Evolutionary conservation across 768 basidiomycete species (phyloP), one percentile per base, ranked within the genome.

Genomic region (Dendrothele bispora): DNA sequence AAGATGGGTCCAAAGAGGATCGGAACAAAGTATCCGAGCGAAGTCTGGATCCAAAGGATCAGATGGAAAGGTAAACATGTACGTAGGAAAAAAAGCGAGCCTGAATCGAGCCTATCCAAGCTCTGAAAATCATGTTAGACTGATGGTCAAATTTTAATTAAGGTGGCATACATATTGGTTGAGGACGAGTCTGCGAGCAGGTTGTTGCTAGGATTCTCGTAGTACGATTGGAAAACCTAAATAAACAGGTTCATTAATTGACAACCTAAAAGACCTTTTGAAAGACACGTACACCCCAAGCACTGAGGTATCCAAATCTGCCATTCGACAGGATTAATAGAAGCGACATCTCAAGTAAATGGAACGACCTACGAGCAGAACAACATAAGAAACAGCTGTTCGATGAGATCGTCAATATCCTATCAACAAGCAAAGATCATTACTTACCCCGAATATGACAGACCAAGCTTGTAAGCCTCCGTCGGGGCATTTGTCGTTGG

Each of bases 101-200:
- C 64, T 81, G 79, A n/a, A 73, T 53, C 4, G 80, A 82, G 12
- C 80, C 79, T 10, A 82, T 82, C 80, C 79, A 82, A 36, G 79
- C 75, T 18, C 79, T 35, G 24, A 7, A 18, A n/a, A 30, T 11
- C 8, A 43, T 39, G 26, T 21, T 36, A 7, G 15, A 3, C 5
- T 18, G 4, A 39, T 17, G 21, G 2, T n/a, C 18, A 14, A 4
- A 11, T 18, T 5, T 21, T 3, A 22, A 38, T 24, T 7, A 6
- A 30, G 38, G n/a, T 7, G n/a, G 30, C 52, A 11, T 20, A 57
- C 56, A 57, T 57, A n/a, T 51, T 43, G 12, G 56, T 55, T 3
- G 56, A 42, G 20, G 56, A 27, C 1, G 43, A 36, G 17, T 57
- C 51, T 50, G 52, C 41, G 15, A 57, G 17, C 4, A 55, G 4